Conservation (phyloP, 805 yeast species). For the Metschnikowia gelsemii region DNA sequence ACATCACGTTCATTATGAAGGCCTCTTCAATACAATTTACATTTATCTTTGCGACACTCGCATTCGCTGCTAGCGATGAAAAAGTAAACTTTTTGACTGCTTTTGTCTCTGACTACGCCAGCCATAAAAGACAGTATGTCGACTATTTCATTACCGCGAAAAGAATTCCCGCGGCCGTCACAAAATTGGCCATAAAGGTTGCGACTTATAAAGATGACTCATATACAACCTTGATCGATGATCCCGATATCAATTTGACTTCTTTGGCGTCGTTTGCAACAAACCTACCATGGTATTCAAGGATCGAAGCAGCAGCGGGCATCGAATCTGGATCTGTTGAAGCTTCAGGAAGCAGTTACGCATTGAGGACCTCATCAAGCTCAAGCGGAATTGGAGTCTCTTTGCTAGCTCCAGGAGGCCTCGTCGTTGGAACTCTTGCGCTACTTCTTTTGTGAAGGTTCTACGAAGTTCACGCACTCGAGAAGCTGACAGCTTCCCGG, state of each 20-base stretch:
- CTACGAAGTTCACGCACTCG: too few species aligned
- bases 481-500: too few species aligned
- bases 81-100: constrained; percentile 33
- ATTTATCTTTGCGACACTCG: constrained; percentile 12
- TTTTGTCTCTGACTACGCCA: constrained; percentile 36
- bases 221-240: constrained; percentile 40
- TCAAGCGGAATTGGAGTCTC: constrained; percentile 18
- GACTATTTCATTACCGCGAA: constrained; percentile 29
- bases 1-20: constrained; percentile 20
- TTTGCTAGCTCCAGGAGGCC: constrained; percentile 30
- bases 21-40: constrained; percentile 15
- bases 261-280: constrained; percentile 35
- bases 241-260: constrained; percentile 21
- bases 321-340: constrained; percentile 8
- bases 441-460: constrained; percentile 31
- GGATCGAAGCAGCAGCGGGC: constrained; percentile 21
- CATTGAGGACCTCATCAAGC: constrained; percentile 3
- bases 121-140: constrained; percentile 32
- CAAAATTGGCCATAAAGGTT: constrained; percentile 31
- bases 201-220: constrained; percentile 45
- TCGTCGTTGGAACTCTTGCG: constrained; percentile 35
- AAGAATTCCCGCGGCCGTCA: constrained; percentile 30
- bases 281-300: constrained; percentile 33
- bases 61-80: constrained; percentile 8
- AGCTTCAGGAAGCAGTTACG: neutral